Percentiles rank a stretch among this genome's conserved stretches.
phyloP scores from a whole-genome alignment of 768 basidiomycete species.

The Kwoniella heveanensis region DNA sequence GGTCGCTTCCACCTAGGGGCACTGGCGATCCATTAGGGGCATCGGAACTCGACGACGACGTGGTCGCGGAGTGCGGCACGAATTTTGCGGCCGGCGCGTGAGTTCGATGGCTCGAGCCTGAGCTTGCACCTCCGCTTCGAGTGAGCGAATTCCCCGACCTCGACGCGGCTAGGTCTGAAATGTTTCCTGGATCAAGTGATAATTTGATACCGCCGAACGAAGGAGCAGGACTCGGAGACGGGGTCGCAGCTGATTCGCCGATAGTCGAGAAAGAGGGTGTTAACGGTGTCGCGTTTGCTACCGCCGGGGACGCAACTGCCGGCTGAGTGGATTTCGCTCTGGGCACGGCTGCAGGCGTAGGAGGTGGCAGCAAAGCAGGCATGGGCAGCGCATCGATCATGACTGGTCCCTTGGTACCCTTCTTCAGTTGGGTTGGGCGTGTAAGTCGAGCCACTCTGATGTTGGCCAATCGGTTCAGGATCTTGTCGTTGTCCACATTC shows the following conservation, averaged over 20 bases:
- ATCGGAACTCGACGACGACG: background rate
- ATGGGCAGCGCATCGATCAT: slow-evolving; percentile 25
- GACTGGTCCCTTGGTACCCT: slow-evolving; percentile 5
- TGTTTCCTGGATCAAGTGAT: slow-evolving; percentile 22
- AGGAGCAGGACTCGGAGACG: background rate
- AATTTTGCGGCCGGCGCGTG: slow-evolving; percentile 28
- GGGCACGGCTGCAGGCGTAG: background rate
- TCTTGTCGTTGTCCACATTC: background rate
- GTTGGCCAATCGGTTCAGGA: slow-evolving; percentile 4
- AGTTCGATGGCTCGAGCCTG: slow-evolving; percentile 2
- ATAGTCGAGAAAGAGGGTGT: background rate
- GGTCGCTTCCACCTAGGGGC: slow-evolving; percentile 2
- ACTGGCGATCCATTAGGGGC: background rate
- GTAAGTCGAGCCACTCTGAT: slow-evolving; percentile 14
- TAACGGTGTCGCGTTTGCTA: background rate
- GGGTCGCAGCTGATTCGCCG: background rate
- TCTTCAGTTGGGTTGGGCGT: background rate
- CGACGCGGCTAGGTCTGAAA: slow-evolving; percentile 18
- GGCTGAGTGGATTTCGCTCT: background rate
- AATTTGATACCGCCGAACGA: slow-evolving; percentile 24
- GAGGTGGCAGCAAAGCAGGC: slow-evolving; percentile 14
- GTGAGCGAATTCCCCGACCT: background rate
- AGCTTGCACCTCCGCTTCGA: slow-evolving; percentile 1
- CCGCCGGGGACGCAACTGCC: background rate
- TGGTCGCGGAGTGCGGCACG: slow-evolving; percentile 4